These are phyloP conservation scores for Colletotrichum plurivorum DNA, from an alignment of 2,329 filamentous ascomycete species.

Conservation along the genomic window DNA sequence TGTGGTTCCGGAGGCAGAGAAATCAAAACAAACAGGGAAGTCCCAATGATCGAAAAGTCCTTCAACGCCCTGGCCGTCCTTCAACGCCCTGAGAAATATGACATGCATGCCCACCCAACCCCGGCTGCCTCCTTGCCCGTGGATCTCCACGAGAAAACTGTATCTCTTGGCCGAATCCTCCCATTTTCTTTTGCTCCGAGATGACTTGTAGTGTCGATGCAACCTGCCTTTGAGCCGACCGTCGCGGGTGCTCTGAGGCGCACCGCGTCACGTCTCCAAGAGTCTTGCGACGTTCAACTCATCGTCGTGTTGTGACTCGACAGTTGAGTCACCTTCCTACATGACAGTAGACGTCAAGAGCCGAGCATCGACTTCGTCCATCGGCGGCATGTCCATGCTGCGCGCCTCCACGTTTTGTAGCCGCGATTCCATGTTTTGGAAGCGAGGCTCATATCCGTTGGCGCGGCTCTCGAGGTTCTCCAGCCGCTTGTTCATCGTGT, in stretches of 20 bases:
- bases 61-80: slow-evolving; percentile 30
- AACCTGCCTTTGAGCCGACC: neutral
- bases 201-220: neutral
- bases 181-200: slow-evolving; percentile 1
- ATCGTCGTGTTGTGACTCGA: neutral
- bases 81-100: neutral
- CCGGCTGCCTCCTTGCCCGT: slow-evolving; percentile 15
- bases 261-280: too few relatives aligned
- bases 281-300: neutral
- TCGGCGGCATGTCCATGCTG: slow-evolving; percentile 48
- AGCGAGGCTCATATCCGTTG: slow-evolving; percentile 59
- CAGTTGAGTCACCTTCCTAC: slow-evolving; percentile 49
- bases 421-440: slow-evolving; percentile 59
- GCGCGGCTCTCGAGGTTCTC: slow-evolving; percentile 65
- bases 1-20: neutral
- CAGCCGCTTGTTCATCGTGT: slow-evolving; percentile 68
- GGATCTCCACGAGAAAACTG: slow-evolving; percentile 2
- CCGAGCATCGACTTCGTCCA: slow-evolving; percentile 61
- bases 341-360: slow-evolving; percentile 60
- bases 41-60: slow-evolving; percentile 12
- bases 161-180: slow-evolving; percentile 12
- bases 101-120: slow-evolving; percentile 14
- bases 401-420: slow-evolving; percentile 57
- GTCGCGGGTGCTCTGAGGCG: neutral
- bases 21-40: neutral